Evolutionary conservation across 441 rosid species (phyloP), one percentile per base, ranked within the genome.

Genomic region (Jatropha multifida): DNA sequence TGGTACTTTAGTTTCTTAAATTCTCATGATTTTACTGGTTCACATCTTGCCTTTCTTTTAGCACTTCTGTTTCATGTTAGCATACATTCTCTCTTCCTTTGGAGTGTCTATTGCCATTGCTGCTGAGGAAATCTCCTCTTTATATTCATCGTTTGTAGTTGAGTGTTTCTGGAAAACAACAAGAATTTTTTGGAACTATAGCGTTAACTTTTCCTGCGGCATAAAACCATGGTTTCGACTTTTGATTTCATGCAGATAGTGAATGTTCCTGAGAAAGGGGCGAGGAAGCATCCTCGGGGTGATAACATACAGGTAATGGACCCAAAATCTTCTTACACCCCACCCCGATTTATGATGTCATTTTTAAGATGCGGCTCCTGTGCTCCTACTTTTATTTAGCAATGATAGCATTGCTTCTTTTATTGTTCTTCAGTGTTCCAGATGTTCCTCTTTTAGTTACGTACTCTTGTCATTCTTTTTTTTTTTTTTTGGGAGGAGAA

Each of bases 201-300:
- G 67, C 59, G 20, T 58, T 42, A 68, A 71, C n/a, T 7, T 72
- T 74, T 60, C 68, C 77, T 9, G 65, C 74, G 46, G 37, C 49
- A 61, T 79, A 40, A 76, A 77, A 69, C 5, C 54, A 60, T 41
- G 65, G 61, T 64, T 65, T 76, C 79, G 38, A 59, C 76, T 61
- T 61, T 66, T 82, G 48, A 44, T 32, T 32, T 32, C 32, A 32
- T 74, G 41, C 93, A 95, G 99, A 88, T 89, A 60, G 98, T 95
- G 58, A 95, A 88, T 82, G 98, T 95, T 86, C 98, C 98, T 46
- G 99, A 94, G 87, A 95, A 95, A 80, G 99, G 98, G 63, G 96
- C 98, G 52, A 92, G 99, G 86, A 95, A 95, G 86, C 99, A 95
- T 86, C 98, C 99, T 77, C 89, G 98, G 72, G 94, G 95, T 73